These are phyloP conservation scores for Tetradesmus lagerheimii DNA, from an alignment of 139 green algal species.

Conservation along the genomic window DNA sequence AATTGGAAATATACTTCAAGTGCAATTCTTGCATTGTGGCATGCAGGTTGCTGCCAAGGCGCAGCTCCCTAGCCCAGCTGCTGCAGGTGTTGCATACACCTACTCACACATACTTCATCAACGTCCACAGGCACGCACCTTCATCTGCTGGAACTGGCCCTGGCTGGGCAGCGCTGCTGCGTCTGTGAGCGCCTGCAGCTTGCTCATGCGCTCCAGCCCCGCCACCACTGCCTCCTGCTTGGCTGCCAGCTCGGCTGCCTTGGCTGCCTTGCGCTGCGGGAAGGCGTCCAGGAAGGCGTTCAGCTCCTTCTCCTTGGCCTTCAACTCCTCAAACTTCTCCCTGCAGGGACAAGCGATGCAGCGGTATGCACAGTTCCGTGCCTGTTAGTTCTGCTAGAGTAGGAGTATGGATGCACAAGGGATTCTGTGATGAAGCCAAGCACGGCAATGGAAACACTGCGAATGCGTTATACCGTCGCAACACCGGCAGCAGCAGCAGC, in stretches of 20 bases:
- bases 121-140: constrained; percentile 25
- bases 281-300: constrained; percentile 78
- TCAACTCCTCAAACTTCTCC: constrained; percentile 75
- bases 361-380: not conserved
- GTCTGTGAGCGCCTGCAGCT: constrained; percentile 48
- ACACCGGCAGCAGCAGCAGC: no score
- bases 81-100: no score
- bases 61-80: no score
- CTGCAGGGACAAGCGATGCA: constrained; percentile 6
- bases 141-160: constrained; percentile 72
- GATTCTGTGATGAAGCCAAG: no score
- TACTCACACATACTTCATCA: not conserved
- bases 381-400: no score
- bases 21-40: no score
- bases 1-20: no score
- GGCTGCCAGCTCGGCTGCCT: constrained; percentile 49
- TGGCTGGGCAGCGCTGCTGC: constrained; percentile 52
- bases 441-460: no score
- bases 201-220: constrained; percentile 63
- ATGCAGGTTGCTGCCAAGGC: not conserved
- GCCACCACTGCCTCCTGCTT: constrained; percentile 63
- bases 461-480: no score
- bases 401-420: no score
- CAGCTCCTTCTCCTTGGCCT: constrained; percentile 74
- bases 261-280: constrained; percentile 57